phyloP scores from a whole-genome alignment of 2,329 filamentous ascomycete species.

The Monosporascus sp. region DNA sequence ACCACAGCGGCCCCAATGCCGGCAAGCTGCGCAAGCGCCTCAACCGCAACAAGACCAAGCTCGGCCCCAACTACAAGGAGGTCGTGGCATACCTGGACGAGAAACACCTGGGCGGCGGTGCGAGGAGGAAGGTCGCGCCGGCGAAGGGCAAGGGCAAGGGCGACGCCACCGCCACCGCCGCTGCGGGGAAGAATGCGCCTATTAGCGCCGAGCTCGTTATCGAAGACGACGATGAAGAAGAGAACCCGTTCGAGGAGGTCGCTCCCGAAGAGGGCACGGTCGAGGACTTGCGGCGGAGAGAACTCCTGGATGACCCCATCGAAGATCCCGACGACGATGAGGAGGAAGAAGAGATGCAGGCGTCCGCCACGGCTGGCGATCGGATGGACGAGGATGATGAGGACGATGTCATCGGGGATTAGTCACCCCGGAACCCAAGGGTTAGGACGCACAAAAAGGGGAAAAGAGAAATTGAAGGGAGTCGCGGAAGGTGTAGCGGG shows the following conservation, averaged over 20 bases:
- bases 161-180: conserved; percentile 6
- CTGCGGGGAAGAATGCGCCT: conserved; percentile 33
- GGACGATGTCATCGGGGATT: conserved; percentile 38
- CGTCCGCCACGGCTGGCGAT: conserved; percentile 17
- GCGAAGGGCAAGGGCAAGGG: conserved; percentile 39
- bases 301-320: conserved; percentile 46
- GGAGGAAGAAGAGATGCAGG: conserved; percentile 14
- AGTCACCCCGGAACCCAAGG: neutral
- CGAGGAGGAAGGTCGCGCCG: conserved; percentile 35
- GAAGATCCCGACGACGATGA: conserved; percentile 38
- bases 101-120: conserved; percentile 46
- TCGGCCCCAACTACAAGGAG: conserved; percentile 83
- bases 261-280: conserved; percentile 54
- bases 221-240: conserved; percentile 37
- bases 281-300: conserved; percentile 52
- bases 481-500: too few species aligned
- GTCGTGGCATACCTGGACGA: conserved; percentile 77
- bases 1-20: conserved; percentile 53
- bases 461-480: too few species aligned
- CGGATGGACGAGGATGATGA: conserved; percentile 24
- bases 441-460: too few species aligned
- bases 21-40: conserved; percentile 67
- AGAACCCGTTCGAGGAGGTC: conserved; percentile 39
- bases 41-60: conserved; percentile 69
- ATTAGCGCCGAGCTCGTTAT: conserved; percentile 42